Base-by-base conservation (phyloP, 768 basidiomycete genomes). In the Suillus fuscotomentosus region DNA sequence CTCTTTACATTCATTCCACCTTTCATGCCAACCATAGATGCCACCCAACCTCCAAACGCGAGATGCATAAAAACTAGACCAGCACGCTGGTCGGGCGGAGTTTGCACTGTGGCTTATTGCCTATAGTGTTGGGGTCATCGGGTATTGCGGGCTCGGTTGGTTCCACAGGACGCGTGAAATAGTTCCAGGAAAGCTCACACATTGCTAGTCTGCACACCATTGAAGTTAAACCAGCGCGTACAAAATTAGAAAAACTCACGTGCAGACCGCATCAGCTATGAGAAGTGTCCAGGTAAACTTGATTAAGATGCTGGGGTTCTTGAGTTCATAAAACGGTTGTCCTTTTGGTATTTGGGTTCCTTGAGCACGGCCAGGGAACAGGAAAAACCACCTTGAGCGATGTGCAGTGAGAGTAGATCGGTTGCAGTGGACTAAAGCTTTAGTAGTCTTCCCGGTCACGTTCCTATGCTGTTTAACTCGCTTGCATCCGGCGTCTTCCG, bases 81-180 rank as follows among this genome's bases (percentile, higher is more conserved):
- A 53, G 72, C 67, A 1, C 75, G 72, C 9, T 77, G 75, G 43
- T 42, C 11, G 76, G 75, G 22, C 74, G 75, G 50, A 72, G 75
- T 36, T 70, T 72, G 60, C 61, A 62, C 57, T 61, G 67, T 3
- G 68, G 48, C 10, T 63, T 55, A 1, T 54, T 54, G 53, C 53
- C 53, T 11, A 20, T n/a, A 34, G 53, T 13, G 34, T 68, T 70
- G 59, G 70, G 63, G 42, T 63, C 60, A 27, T 70, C 65, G 6
- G 48, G 27, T 14, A 59, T 42, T 8, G 68, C 53, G 2, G 56
- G 41, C 39, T 59, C 17, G 4, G 56, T 42, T 24, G 68, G 62
- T 2, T 72, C 66, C 36, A 34, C 60, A 20, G 39, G 45, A 56
- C 71, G 61, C 17, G 72, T 70, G 69, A 71, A 75, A 56, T 75